Evolutionary conservation across 1,284 basidiomycete genomes (phyloP).

Genomic region (Fistulina hepatica): DNA sequence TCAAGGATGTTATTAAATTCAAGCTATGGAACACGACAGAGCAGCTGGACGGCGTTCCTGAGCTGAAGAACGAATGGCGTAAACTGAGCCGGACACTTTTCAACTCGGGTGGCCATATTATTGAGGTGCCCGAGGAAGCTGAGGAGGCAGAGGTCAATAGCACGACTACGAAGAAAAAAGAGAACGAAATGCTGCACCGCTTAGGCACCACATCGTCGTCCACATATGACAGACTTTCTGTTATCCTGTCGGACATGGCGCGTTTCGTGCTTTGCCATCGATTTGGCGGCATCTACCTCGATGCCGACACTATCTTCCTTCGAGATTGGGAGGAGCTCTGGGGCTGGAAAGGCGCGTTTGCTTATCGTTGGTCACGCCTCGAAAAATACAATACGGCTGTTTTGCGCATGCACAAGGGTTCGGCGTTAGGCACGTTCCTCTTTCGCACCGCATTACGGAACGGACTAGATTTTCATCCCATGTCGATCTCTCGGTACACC

Average conservation of each 20-base stretch:
- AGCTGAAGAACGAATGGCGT: constrained; percentile 72
- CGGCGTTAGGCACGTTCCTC: constrained; percentile 74
- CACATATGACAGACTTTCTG: constrained; percentile 70
- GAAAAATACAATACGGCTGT: constrained; percentile 86
- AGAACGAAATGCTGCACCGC: constrained; percentile 57
- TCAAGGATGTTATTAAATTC: constrained; percentile 73
- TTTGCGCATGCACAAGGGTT: constrained; percentile 71
- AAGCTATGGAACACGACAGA: constrained; percentile 87
- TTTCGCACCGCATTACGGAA: constrained; percentile 79
- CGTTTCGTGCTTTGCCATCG: constrained; percentile 79
- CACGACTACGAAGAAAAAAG: constrained; percentile 17
- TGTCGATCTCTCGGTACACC: constrained; percentile 63
- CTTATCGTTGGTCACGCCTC: constrained; percentile 75
- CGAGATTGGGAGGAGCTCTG: constrained; percentile 87
- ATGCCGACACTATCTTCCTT: constrained; percentile 78
- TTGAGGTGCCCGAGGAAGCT: constrained; percentile 34
- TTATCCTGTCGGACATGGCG: constrained; percentile 81
- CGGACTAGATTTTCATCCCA: constrained; percentile 77
- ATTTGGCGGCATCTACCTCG: constrained; percentile 79
- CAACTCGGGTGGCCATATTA: constrained; percentile 60
- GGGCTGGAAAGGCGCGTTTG: constrained; percentile 82
- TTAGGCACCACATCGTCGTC: constrained; percentile 64
- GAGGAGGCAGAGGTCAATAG: constrained; percentile 11
- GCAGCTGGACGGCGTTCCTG: constrained; percentile 70
- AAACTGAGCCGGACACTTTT: constrained; percentile 48